Evolutionary conservation across 108 stramenopile genomes (phyloP), one percentile per base, ranked within the genome.

Genomic region (Ochromonas danica): DNA sequence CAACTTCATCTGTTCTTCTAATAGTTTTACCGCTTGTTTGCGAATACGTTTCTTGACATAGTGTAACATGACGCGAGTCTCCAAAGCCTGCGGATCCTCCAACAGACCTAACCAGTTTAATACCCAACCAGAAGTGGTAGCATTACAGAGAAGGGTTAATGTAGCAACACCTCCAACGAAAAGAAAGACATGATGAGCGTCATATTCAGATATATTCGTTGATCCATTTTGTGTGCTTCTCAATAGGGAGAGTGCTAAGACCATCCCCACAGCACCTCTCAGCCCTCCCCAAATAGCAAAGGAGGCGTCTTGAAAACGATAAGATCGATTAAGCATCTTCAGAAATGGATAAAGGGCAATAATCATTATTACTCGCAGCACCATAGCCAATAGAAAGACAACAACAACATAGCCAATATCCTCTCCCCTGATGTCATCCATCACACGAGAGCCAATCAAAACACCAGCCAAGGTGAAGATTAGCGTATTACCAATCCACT

Each of bases 211-310:
- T 36, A 67, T 35, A 6, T 14, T 28, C 3, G 63, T 36, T 6
- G 17, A 3, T 31, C 25, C 10, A 10, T 36, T 6, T 10, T 6
- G 3, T 25, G 31, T 25, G 25, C 63, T 67, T 6, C 25, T 3
- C 1, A 39, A 39, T 25, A 95, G 84, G 3, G 88, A 67, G 0
- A 95, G 81, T 1, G 91, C 92, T 27, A 94, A 75, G 0, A 91
- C 88, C 28, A 95, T 86, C 1, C 92, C 91, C 0, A 94, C 90
- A 0, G 95, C 91, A 43, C 95, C 95, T 1, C 93, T 81, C 0
- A 96, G 80, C 0, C 95, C 95, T 27, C 86, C 88, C 70, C 80
- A 93, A 2, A 89, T 79, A 79, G 88, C 80, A 71, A 94, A 91
- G 25, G 87, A 30, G 1, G 42, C 89, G 81, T 81, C 92, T 90